Base-by-base conservation (phyloP, 2,329 filamentous ascomycete species). In the Setomelanomma holmii region DNA sequence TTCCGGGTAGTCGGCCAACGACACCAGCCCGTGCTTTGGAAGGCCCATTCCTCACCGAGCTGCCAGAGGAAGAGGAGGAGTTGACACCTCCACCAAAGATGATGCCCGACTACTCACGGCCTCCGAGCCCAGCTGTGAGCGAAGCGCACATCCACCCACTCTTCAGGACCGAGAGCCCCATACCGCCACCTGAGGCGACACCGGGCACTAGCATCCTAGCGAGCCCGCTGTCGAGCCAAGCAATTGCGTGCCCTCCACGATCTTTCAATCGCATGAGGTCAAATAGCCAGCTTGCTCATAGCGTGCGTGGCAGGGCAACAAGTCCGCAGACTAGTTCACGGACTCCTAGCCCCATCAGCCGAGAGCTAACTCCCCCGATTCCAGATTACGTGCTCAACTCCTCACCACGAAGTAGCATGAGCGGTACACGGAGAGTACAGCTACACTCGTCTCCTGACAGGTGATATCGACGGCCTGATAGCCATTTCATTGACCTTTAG, bases 101-200 rank as follows among this genome's bases (percentile, higher is more conserved):
- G 56, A 64, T 69, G 48, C 63, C 64, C 4, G 71, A 73, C 45
- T 56, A 54, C 5, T 72, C 72, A 12, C 69, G 71, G 24, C 73
- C 77, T 21, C 68, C 67, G 5, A 78, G 74, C 42, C 76, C 75
- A 22, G 67, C 62, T 43, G 60, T 73, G 14, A 81, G 80, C 63
- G 88, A 92, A 69, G 80, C 86, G 3, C 85, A 91, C 66, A 91
- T 92, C 40, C 89, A 93, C 70, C 89, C 89, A 7, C 80, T 93
- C 3, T 92, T 93, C 77, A 82, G 89, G 53, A 87, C 86, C 5
- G 88, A 90, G 67, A 89, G 86, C 35, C 87, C 87, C 0, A 82
- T 80, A 1, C 88, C 88, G 6, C 86, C 88, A 1, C 84, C 89
- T 0, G 75, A 84, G 5, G 64, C 66, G 1, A 89, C 87, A 0